phyloP scores from a whole-genome alignment of 2,329 filamentous ascomycete species.

The Eutypa lata region DNA sequence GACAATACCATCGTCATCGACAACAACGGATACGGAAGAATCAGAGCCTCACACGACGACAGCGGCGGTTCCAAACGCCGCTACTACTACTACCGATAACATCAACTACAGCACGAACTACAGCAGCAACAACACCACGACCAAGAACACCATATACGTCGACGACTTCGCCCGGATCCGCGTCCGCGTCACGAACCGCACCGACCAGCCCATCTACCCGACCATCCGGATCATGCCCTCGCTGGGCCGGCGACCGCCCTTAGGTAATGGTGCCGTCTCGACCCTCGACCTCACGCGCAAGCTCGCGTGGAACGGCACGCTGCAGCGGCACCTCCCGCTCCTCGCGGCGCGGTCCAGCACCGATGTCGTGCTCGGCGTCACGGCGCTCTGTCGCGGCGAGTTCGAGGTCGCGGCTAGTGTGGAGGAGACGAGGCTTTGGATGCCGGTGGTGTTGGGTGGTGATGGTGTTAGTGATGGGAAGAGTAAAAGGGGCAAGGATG shows the following conservation, averaged over 20 bases:
- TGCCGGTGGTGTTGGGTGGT: slow-evolving; percentile 11
- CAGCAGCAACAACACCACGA: slow-evolving; percentile 7
- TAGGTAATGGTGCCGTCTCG: not conserved
- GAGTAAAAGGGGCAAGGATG: not conserved
- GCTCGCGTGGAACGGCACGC: slow-evolving; percentile 78
- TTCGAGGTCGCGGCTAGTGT: slow-evolving; percentile 80
- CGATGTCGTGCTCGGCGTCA: slow-evolving; percentile 65
- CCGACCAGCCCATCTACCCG: slow-evolving; percentile 62
- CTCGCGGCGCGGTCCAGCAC: slow-evolving; percentile 57
- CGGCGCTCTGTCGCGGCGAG: slow-evolving; percentile 72
- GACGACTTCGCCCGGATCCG: slow-evolving; percentile 68
- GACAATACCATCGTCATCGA: no score
- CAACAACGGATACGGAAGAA: no score
- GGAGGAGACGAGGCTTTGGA: slow-evolving; percentile 69
- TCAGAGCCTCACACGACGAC: no score
- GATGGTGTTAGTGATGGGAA: not conserved
- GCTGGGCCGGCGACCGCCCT: slow-evolving; percentile 43
- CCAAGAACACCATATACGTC: slow-evolving; percentile 30
- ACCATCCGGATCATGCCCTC: slow-evolving; percentile 75
- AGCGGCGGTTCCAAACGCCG: no score
- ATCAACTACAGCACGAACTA: no score
- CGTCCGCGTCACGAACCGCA: slow-evolving; percentile 74
- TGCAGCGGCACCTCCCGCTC: slow-evolving; percentile 70
- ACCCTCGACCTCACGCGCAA: slow-evolving; percentile 75
- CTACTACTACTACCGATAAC: no score